These are phyloP conservation scores for Berberis vulgaris DNA, from an alignment of 164 flowering plant species.

Conservation along the genomic window DNA sequence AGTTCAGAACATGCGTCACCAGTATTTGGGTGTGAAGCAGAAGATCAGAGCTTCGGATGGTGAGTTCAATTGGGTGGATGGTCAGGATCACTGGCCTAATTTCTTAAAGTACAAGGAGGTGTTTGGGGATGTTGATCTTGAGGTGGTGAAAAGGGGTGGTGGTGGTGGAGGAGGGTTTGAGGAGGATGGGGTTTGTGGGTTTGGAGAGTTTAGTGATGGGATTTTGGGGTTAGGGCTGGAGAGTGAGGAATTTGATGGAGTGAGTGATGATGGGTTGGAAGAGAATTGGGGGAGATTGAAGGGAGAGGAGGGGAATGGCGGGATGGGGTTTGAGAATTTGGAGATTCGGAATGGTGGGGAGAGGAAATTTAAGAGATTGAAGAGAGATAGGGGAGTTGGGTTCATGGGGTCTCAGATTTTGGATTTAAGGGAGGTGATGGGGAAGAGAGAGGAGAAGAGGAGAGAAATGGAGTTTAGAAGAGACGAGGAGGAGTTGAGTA, in stretches of 20 bases:
- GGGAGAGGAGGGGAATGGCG: slow-evolving; percentile 11
- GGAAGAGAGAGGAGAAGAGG: slow-evolving; percentile 46
- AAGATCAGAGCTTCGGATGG: slow-evolving; percentile 46
- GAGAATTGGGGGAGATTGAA: slow-evolving; percentile 5
- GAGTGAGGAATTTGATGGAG: slow-evolving; percentile 10
- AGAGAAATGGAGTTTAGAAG: slow-evolving; percentile 29
- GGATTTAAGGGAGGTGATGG: slow-evolving; percentile 44
- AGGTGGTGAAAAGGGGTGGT: slow-evolving; percentile 16
- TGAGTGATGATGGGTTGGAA: neutral
- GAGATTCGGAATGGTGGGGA: slow-evolving; percentile 4
- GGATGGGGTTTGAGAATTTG: slow-evolving; percentile 2
- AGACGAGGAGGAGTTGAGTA: slow-evolving; percentile 25
- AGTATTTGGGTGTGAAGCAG: slow-evolving; percentile 85
- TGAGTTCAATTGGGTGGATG: slow-evolving; percentile 63
- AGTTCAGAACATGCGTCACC: slow-evolving; percentile 93
- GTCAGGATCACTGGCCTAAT: slow-evolving; percentile 75
- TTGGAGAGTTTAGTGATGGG: slow-evolving; percentile 16
- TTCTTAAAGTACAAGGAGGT: slow-evolving; percentile 79
- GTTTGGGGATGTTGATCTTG: slow-evolving; percentile 72
- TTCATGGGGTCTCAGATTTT: slow-evolving; percentile 33
- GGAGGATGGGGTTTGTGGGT: neutral
- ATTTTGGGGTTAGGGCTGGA: slow-evolving; percentile 26
- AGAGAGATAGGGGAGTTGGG: slow-evolving; percentile 30
- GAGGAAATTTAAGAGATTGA: slow-evolving; percentile 25
- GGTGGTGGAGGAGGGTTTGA: slow-evolving; percentile 1